Evolutionary conservation across 2,329 filamentous ascomycete species (phyloP), one percentile per base, ranked within the genome.

Genomic region (Phialophora chinensis): DNA sequence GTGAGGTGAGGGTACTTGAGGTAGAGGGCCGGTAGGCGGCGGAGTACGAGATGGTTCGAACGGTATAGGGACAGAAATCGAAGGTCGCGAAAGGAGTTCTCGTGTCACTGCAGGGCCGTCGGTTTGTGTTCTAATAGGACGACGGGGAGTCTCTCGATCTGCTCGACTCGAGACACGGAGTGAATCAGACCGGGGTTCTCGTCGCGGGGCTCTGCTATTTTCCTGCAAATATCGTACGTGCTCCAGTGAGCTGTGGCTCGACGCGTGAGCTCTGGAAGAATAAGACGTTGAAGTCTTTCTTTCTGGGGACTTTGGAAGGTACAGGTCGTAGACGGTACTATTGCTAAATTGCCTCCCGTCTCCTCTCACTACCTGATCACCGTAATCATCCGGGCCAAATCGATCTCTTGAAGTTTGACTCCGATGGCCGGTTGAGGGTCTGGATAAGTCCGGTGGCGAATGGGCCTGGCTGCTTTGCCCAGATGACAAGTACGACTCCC

Each of bases 311-410:
- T 50, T 57, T 25, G 62, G 61, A n/a, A 60, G 60, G 49, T 68
- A 66, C 66, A 70, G 63, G 59, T 68, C 66, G 56, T 67, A 69
- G n/a, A 70, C 63, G 1, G 64, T 70, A 52, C 63, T 35, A 31
- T 66, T 65, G 55, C 60, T 67, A 38, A 63, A 65, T 42, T 65
- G 62, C 23, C 61, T 50, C 17, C 31, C 57, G 20, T 60, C 65
- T 17, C 35, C 53, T 44, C 59, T 56, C 23, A 10, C 25, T 11
- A 49, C 11, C 27, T 42, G 58, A 52, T 66, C 64, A 52, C 33
- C 58, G 25, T 66, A 69, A 44, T 71, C 69, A 55, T 71, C 69
- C 12, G 67, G 67, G 3, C 67, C 66, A 42, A 57, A 70, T 25
- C 69, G 63, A 52, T 68, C 66, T 63, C 65, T 42, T 14, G 66